A percentile compares a stretch with the other conserved stretches of the same genome.
These are phyloP conservation scores for Cotoneaster glaucophyllus DNA, from an alignment of 306 rosid species.

Conservation along the genomic window DNA sequence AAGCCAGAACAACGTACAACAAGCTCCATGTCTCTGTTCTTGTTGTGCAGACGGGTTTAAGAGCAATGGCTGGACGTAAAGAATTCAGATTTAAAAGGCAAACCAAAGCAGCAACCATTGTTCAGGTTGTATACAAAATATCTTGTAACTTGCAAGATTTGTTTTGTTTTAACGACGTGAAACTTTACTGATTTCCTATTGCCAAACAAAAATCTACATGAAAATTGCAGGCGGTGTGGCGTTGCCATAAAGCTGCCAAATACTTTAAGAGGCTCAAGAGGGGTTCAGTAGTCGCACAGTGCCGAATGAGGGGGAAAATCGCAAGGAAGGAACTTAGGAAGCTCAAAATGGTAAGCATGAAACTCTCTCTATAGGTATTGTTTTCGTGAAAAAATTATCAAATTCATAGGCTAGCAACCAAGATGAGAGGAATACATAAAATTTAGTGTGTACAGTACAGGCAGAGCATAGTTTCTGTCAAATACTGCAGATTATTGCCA, in stretches of 20 bases:
- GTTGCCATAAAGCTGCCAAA: constrained; percentile 66
- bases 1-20: constrained; percentile 50
- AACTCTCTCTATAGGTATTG: background rate
- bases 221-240: constrained; percentile 75
- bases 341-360: constrained; percentile 69
- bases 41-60: constrained; percentile 74
- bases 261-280: constrained; percentile 68
- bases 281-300: constrained; percentile 71
- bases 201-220: background rate
- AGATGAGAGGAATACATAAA: background rate
- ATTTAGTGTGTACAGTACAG: background rate
- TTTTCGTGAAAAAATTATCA: background rate
- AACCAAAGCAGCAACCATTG: constrained; percentile 64
- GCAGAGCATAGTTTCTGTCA: background rate
- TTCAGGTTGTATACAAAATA: constrained; percentile 56
- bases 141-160: constrained; percentile 11
- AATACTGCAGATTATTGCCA: background rate
- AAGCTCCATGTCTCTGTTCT: constrained; percentile 57
- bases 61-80: constrained; percentile 74
- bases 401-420: background rate
- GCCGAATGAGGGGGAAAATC: constrained; percentile 76
- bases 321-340: constrained; percentile 83
- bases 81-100: constrained; percentile 62
- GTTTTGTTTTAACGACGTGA: background rate
- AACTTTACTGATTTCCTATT: background rate